Conservation (phyloP, 805 yeast species). For the Nakazawaea ernobii region DNA sequence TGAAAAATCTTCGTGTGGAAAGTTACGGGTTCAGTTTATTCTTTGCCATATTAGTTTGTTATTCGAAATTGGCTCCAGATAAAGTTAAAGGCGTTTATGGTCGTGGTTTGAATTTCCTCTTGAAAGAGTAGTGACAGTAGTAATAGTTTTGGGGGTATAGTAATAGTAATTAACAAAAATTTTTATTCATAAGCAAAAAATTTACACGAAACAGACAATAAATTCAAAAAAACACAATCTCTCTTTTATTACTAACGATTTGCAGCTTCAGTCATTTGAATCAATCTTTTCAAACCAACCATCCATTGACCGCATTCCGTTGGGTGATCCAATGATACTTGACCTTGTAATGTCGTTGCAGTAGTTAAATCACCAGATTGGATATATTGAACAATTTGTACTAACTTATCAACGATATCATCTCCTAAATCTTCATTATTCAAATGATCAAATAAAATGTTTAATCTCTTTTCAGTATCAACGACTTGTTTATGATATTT, state of each 20-base stretch:
- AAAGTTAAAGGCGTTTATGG: conserved; percentile 34
- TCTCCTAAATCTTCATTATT: conserved; percentile 63
- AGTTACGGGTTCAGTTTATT: conserved; percentile 27
- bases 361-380: conserved; percentile 45
- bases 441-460: conserved; percentile 70
- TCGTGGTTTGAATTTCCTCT: conserved; percentile 20
- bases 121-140: conserved; percentile 5
- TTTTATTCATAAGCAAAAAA: background rate
- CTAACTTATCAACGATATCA: conserved; percentile 50
- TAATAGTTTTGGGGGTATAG: too few species aligned
- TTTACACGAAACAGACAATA: background rate
- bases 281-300: conserved; percentile 83
- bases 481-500: conserved; percentile 64
- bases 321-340: conserved; percentile 57
- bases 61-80: conserved; percentile 22
- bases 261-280: conserved; percentile 60
- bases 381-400: conserved; percentile 44
- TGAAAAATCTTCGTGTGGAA: conserved; percentile 18
- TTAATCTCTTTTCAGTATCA: conserved; percentile 80
- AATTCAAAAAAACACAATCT: background rate
- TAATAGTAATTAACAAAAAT: background rate
- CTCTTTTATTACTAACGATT: conserved; percentile 4
- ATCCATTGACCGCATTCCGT: conserved; percentile 89
- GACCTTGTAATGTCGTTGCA: conserved; percentile 52
- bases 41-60: conserved; percentile 32